Base-by-base conservation (phyloP, 257 asterid species). In the Cordia subcordata region DNA sequence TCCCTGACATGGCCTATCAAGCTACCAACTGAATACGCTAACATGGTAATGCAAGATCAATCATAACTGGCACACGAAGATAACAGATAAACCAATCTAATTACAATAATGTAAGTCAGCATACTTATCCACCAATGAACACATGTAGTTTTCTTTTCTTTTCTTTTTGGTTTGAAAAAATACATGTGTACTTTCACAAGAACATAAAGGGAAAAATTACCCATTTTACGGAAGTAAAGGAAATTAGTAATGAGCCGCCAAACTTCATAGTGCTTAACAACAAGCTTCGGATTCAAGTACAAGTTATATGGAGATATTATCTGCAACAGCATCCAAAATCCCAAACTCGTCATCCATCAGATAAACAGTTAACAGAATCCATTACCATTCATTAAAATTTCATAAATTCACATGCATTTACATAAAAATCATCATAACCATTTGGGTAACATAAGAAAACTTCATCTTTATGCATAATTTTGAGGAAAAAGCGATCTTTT, bases 211-310 rank as follows among this genome's bases (percentile, higher is more conserved):
- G 61, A 65, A 45, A 57, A 68, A 55, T 77, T 86, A 93, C 99
- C 99, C 99, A 93, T 89, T 74, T 93, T 86, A 57, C 99, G 91
- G 74, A 93, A 93, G 80, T 89, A 93, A 49, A 93, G 72, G 58
- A 93, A 89, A 75, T 93, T 93, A 63, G 99, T 93, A 46, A 88
- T 37, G 44, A 93, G 81, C 20, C 99, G 97, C 99, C 99, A 93
- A 71, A 89, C 64, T 67, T 93, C 95, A 64, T 86, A 93, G 10
- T 86, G 89, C 85, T 86, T 79, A 70, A 89, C 81, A 75, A 93
- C 97, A 49, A 82, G 90, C 80, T 67, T 86, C 37, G 99, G 99
- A 59, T 86, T 79, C 91, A 92, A 77, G 85, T 88, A 92, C 78
- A 92, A 74, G 74, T 86, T 93, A 65, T 84, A 84, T 0, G 99